Evolutionary conservation across 441 rosid species (phyloP).

Genomic region (Croton setiger): DNA sequence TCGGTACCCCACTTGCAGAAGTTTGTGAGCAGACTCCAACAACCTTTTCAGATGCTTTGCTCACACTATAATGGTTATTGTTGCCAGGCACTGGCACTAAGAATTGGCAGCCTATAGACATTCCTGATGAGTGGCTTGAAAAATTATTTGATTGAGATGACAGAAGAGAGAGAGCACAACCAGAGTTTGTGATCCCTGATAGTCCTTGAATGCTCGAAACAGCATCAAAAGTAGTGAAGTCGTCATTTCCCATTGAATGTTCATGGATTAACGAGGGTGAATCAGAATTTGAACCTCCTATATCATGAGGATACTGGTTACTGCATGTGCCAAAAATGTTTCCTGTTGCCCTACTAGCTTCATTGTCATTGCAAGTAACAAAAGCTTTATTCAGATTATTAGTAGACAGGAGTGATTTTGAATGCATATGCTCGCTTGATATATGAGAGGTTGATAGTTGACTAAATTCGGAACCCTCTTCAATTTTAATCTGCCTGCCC

Average conservation of each 20-base stretch:
- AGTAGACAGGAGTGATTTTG: slow-evolving; percentile 32
- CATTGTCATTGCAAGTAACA: slow-evolving; percentile 28
- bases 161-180: slow-evolving; percentile 82
- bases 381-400: slow-evolving; percentile 26
- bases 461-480: slow-evolving; percentile 29
- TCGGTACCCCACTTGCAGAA: slow-evolving; percentile 25
- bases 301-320: slow-evolving; percentile 26
- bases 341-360: slow-evolving; percentile 17
- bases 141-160: slow-evolving; percentile 49
- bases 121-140: slow-evolving; percentile 38
- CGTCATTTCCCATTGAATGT: slow-evolving; percentile 27
- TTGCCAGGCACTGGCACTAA: slow-evolving; percentile 20
- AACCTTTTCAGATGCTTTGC: slow-evolving; percentile 34
- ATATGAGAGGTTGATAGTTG: slow-evolving; percentile 33
- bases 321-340: slow-evolving; percentile 27
- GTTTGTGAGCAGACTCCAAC: slow-evolving; percentile 26
- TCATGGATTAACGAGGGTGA: slow-evolving; percentile 33
- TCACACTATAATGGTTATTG: slow-evolving; percentile 18
- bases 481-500: slow-evolving; percentile 36
- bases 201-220: slow-evolving; percentile 39
- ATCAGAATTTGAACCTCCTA: slow-evolving; percentile 30
- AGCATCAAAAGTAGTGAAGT: slow-evolving; percentile 29
- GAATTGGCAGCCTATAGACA: slow-evolving; percentile 29
- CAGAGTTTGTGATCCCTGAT: slow-evolving; percentile 40
- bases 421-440: slow-evolving; percentile 27